A percentile compares a stretch with the other conserved stretches of the same genome.
Evolutionary conservation across 805 yeast species (phyloP).

Genomic region (Kluyveromyces starmeri): DNA sequence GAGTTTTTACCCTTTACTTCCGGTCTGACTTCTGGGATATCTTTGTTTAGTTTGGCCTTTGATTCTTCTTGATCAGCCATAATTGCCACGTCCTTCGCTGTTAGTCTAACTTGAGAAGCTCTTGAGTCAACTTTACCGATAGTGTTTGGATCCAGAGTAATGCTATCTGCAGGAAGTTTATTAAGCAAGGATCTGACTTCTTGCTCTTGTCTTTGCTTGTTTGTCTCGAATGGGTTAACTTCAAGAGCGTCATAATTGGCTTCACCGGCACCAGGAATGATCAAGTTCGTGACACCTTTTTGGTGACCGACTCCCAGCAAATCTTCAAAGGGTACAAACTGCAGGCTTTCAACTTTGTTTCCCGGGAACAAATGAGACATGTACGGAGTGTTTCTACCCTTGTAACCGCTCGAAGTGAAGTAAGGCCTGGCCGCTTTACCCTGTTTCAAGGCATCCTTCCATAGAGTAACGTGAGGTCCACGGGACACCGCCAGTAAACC

Average conservation of each 20-base stretch:
- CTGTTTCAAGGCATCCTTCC: slow-evolving; percentile 73
- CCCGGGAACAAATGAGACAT: slow-evolving; percentile 86
- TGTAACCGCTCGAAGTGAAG: slow-evolving; percentile 28
- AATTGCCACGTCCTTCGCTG: slow-evolving; percentile 48
- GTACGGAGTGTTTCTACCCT: slow-evolving; percentile 56
- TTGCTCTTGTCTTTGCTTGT: slow-evolving; percentile 85
- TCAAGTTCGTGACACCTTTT: slow-evolving; percentile 69
- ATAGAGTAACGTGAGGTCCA: slow-evolving; percentile 91
- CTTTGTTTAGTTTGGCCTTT: slow-evolving; percentile 34
- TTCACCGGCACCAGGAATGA: slow-evolving; percentile 96
- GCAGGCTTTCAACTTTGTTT: slow-evolving; percentile 54
- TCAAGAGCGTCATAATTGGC: slow-evolving; percentile 95
- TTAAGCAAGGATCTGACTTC: slow-evolving; percentile 82
- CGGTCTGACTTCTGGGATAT: slow-evolving; percentile 53
- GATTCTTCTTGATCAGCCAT: slow-evolving; percentile 29
- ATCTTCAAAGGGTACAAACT: slow-evolving; percentile 94
- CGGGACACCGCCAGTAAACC: slow-evolving; percentile 85
- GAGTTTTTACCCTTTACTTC: slow-evolving; percentile 75
- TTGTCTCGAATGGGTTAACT: slow-evolving; percentile 83
- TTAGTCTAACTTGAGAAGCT: slow-evolving; percentile 53
- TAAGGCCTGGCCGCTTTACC: slow-evolving; percentile 41
- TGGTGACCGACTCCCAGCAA: slow-evolving; percentile 83
- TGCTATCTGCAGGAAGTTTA: slow-evolving; percentile 87
- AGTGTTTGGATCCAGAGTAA: slow-evolving; percentile 77
- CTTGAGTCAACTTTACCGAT: slow-evolving; percentile 79